Conservation (phyloP, 2,329 filamentous ascomycete genomes). For the Magnaporthiopsis rhizophila region DNA sequence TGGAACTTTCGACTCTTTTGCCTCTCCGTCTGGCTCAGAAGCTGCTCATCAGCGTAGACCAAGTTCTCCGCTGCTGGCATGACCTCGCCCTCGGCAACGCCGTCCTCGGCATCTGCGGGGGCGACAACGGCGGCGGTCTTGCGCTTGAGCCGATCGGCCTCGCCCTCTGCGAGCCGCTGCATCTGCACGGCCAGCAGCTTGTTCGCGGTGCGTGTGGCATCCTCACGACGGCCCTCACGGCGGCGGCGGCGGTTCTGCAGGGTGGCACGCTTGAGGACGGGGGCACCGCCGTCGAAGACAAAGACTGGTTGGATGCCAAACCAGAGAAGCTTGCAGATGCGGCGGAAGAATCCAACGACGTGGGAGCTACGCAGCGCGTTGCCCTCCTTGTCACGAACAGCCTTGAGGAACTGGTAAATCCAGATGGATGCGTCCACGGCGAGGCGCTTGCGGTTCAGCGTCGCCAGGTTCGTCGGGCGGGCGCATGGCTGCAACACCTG, state of each 20-base stretch:
- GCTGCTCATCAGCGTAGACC: slow-evolving; percentile 85
- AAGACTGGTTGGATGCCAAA: slow-evolving; percentile 95
- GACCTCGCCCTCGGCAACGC: slow-evolving; percentile 50
- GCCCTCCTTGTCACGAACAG: slow-evolving; percentile 95
- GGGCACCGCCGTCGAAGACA: slow-evolving; percentile 94
- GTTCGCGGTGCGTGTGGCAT: slow-evolving; percentile 85
- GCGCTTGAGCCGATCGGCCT: slow-evolving; percentile 49
- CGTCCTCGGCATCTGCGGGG: slow-evolving; percentile 39
- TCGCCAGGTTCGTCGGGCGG: slow-evolving; percentile 90
- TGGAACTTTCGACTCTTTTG: slow-evolving; percentile 68
- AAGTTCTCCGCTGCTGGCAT: slow-evolving; percentile 61
- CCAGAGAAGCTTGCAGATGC: slow-evolving; percentile 96
- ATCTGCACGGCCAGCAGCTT: slow-evolving; percentile 91
- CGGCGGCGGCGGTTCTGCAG: slow-evolving; percentile 70
- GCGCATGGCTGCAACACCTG: slow-evolving; percentile 92
- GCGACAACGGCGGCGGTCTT: slow-evolving; percentile 28
- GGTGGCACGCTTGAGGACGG: slow-evolving; percentile 82
- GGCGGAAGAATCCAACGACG: slow-evolving; percentile 93
- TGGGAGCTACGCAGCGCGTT: slow-evolving; percentile 95
- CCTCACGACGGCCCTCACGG: slow-evolving; percentile 81
- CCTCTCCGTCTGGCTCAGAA: slow-evolving; percentile 72
- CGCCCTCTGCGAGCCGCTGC: slow-evolving; percentile 82
- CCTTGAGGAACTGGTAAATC: slow-evolving; percentile 99
- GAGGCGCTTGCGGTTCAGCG: slow-evolving; percentile 89
- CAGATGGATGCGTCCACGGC: slow-evolving; percentile 98